A percentile compares a stretch with the other conserved stretches of the same genome.
phyloP scores from a whole-genome alignment of 345 rosid genomes.

The Mangifera indica region DNA sequence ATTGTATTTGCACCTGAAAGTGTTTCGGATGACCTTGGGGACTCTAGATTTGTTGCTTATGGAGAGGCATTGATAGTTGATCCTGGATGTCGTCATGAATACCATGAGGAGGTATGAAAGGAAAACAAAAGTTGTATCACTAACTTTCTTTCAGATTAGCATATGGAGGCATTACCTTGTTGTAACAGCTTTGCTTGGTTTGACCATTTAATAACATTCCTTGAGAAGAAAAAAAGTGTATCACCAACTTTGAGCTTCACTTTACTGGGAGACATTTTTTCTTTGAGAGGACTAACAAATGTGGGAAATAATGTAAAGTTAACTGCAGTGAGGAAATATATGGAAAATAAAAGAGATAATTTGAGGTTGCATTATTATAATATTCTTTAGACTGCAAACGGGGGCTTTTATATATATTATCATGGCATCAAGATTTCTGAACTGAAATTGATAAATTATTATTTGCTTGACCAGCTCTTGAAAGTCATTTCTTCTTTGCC shows the following conservation, averaged over 20 bases:
- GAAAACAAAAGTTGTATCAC: too few species aligned
- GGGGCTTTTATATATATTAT: conserved; percentile 6
- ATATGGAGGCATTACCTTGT: not conserved
- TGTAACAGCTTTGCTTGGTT: not conserved
- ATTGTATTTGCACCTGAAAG: conserved; percentile 62
- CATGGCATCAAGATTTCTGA: conserved; percentile 5
- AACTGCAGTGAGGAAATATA: not conserved
- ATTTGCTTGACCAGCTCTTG: conserved; percentile 54
- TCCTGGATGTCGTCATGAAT: conserved; percentile 65
- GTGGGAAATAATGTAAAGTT: not conserved
- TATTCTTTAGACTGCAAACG: not conserved
- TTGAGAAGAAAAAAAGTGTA: not conserved
- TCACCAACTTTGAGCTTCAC: not conserved
- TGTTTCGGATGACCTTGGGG: conserved; percentile 33
- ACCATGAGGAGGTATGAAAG: conserved; percentile 54
- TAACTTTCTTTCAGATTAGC: not conserved
- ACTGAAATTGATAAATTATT: conserved; percentile 15
- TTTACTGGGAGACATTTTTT: not conserved
- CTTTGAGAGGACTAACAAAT: not conserved
- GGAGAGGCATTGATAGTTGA: conserved; percentile 90
- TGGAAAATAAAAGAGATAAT: not conserved
- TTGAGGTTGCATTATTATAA: not conserved
- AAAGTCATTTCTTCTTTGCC: conserved; percentile 68
- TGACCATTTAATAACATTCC: not conserved
- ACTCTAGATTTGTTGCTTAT: conserved; percentile 37